phyloP scores from a whole-genome alignment of 2,329 filamentous ascomycete genomes.

The Phoma sp. region DNA sequence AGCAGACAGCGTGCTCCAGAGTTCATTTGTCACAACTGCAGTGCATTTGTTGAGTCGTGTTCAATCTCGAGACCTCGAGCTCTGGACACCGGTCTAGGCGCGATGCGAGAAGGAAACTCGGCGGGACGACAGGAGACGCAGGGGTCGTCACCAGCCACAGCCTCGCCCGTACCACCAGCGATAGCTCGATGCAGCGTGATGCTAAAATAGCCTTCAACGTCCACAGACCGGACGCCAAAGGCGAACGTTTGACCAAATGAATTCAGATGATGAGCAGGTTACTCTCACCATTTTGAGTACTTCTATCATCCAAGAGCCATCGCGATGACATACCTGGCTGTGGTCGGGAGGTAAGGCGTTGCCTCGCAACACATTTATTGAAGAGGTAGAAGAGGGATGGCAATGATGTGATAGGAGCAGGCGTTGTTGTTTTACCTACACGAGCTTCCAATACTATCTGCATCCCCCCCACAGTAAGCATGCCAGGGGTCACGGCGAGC shows the following conservation, averaged over 20 bases:
- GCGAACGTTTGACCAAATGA: background rate
- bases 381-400: background rate
- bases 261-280: constrained; percentile 1
- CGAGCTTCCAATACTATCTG: constrained; percentile 6
- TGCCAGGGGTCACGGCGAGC: background rate
- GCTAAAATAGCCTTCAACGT: constrained; percentile 9
- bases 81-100: background rate
- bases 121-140: constrained; percentile 1
- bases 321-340: background rate
- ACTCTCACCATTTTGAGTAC: background rate
- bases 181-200: constrained; percentile 6
- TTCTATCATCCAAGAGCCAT: background rate
- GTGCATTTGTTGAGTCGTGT: background rate
- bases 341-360: background rate
- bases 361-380: background rate
- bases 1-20: background rate
- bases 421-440: constrained; percentile 3
- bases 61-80: background rate
- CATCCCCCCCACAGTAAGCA: background rate
- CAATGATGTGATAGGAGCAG: background rate
- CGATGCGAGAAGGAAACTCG: background rate
- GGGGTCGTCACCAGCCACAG: constrained; percentile 15
- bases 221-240: constrained; percentile 5
- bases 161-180: background rate
- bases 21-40: constrained; percentile 1